phyloP scores from a whole-genome alignment of 2,329 filamentous ascomycete genomes.

The Alternaria triticina region DNA sequence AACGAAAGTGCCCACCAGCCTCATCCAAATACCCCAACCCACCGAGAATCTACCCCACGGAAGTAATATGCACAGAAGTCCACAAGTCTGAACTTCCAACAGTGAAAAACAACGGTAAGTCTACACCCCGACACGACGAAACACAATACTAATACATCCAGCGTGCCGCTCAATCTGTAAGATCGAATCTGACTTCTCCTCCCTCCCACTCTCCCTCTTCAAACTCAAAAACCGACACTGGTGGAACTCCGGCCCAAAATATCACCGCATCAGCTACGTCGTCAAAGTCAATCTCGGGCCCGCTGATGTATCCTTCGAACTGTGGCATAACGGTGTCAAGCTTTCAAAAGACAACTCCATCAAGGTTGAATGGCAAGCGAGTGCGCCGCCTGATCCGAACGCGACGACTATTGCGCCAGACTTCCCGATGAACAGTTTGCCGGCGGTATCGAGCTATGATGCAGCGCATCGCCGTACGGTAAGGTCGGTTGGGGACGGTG shows the following conservation, averaged over 20 bases:
- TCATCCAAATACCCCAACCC: conserved; percentile 13
- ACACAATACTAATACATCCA: background rate
- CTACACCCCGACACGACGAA: background rate
- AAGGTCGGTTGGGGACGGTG: background rate
- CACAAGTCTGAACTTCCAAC: conserved; percentile 21
- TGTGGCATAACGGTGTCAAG: conserved; percentile 30
- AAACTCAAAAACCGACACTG: conserved; percentile 32
- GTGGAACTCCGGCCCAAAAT: conserved; percentile 27
- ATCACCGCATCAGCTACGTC: conserved; percentile 23
- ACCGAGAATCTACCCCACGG: conserved; percentile 30
- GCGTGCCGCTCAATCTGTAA: conserved; percentile 26
- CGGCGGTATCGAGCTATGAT: background rate
- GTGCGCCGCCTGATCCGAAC: conserved; percentile 11
- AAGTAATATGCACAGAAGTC: conserved; percentile 23
- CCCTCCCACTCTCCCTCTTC: conserved; percentile 18
- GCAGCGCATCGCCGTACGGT: background rate
- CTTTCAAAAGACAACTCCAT: conserved; percentile 28
- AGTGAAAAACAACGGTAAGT: conserved; percentile 16
- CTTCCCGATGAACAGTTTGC: conserved; percentile 9
- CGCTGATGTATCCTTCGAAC: conserved; percentile 28
- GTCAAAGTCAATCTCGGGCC: conserved; percentile 28
- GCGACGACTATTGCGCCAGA: background rate
- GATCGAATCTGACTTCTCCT: conserved; percentile 26
- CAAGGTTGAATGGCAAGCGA: conserved; percentile 27
- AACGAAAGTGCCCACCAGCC: conserved; percentile 29